Base-by-base conservation (phyloP, 768 basidiomycete species). In the Tricholoma furcatifolium region DNA sequence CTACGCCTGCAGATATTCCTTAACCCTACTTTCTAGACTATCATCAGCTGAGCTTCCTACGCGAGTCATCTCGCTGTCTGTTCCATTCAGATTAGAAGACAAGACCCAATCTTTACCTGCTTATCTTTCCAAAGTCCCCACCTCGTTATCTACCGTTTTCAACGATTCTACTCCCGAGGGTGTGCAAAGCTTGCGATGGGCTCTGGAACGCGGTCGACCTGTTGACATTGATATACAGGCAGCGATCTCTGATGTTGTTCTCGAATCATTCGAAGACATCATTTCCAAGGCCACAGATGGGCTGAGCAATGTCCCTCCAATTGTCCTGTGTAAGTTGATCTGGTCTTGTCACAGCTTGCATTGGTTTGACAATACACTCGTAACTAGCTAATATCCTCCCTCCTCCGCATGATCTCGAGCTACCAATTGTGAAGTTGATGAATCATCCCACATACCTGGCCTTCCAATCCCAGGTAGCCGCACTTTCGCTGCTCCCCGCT, bases 341-440 rank as follows among this genome's bases (percentile, higher is more conserved):
- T 17, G 15, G 38, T 20, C 50, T 32, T 40, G 55, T 27, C 17
- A 41, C 8, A 4, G n/a, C 45, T 44, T 34, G 20, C 18, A 23
- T 38, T 23, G 47, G 45, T 55, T n/a, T 54, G 41, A 53, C 11
- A 41, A 47, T 55, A 39, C 42, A 34, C 45, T 43, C 42, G 6
- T 9, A 3, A 5, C 38, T 63, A 93, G 91, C 86, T 47, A 91
- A 90, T 65, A 68, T 90, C 38, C 76, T 93, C 9, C 91, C 90
- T 40, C 91, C 91, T 34, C 87, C 91, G 1, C 81, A 88, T 58
- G 83, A 84, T 58, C 74, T 89, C 34, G 71, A 79, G 47, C 65
- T 87, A 40, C 87, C 90, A 1, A 85, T 90, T 53, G 87, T 91
- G 36, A 84, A 87, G 67, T 73, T 92, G 65, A 85, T 92, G 77